Conservation (phyloP, 257 asterid genomes). For the Nicotiana tomentosiformis region DNA sequence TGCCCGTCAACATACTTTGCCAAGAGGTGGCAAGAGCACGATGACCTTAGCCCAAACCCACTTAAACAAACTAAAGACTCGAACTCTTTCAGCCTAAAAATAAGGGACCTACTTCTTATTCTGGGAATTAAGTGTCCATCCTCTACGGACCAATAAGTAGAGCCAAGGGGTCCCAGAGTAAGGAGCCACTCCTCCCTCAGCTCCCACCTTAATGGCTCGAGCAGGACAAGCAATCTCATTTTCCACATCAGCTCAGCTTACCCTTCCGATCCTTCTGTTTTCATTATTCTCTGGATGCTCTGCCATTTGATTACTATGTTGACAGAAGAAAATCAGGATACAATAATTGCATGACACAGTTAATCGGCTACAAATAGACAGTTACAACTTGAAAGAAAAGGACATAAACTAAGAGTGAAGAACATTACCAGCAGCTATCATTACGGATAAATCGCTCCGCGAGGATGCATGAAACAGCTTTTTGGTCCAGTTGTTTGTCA, state of each 20-base stretch:
- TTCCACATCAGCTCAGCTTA: constrained; percentile 42
- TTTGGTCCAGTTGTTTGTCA: constrained; percentile 93
- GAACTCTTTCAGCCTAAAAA: too few species aligned
- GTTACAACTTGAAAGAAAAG: neutral
- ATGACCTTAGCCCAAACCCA: too few species aligned
- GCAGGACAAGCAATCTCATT: too few species aligned
- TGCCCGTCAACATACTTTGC: too few species aligned
- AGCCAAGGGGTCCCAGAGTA: too few species aligned
- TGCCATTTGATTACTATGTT: constrained; percentile 73
- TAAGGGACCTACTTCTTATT: too few species aligned
- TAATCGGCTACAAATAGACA: neutral
- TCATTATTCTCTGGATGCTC: constrained; percentile 84
- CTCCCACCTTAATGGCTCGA: too few species aligned
- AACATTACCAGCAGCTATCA: constrained; percentile 77
- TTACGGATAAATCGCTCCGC: constrained; percentile 80
- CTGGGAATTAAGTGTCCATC: too few species aligned
- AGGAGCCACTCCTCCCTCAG: too few species aligned
- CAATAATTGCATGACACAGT: neutral
- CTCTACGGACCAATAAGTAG: too few species aligned
- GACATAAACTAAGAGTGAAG: neutral
- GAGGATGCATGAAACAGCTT: constrained; percentile 95
- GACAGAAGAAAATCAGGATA: constrained; percentile 17
- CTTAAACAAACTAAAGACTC: too few species aligned
- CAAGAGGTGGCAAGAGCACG: too few species aligned
- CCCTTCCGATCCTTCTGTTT: constrained; percentile 74